Evolutionary conservation across 1,284 basidiomycete genomes (phyloP).

Genomic region (Somion occarium): DNA sequence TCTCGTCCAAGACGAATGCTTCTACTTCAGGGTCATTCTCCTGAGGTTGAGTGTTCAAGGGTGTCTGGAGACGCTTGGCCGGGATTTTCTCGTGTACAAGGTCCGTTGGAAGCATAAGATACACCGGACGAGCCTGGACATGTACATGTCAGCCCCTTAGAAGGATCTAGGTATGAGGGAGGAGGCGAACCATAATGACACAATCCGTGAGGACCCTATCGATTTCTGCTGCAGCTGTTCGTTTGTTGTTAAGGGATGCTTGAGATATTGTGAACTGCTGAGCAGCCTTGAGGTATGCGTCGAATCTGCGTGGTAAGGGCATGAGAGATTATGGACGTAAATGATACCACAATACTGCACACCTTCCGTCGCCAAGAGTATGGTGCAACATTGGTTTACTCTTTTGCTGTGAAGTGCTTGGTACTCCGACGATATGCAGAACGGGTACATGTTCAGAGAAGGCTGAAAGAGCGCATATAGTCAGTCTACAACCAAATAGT

Average conservation of each 20-base stretch:
- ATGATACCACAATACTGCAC: constrained; percentile 8
- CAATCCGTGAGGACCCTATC: constrained; percentile 79
- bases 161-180: background rate
- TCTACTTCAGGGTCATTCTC: constrained; percentile 60
- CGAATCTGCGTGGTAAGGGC: constrained; percentile 42
- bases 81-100: constrained; percentile 71
- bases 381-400: constrained; percentile 74
- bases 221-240: constrained; percentile 64
- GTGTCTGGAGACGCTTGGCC: constrained; percentile 56
- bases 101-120: constrained; percentile 86
- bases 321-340: background rate
- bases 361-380: constrained; percentile 83
- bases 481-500: background rate
- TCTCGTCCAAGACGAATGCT: constrained; percentile 70
- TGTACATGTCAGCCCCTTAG: background rate
- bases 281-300: constrained; percentile 77
- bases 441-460: constrained; percentile 90
- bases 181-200: constrained; percentile 47
- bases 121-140: constrained; percentile 83
- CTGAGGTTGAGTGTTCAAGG: constrained; percentile 49
- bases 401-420: constrained; percentile 71
- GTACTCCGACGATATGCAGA: constrained; percentile 87
- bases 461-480: constrained; percentile 34
- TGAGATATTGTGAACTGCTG: constrained; percentile 74
- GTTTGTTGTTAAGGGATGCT: constrained; percentile 50